Conservation (phyloP, 352 stramenopile genomes). For the Phytopythium delawarense region DNA sequence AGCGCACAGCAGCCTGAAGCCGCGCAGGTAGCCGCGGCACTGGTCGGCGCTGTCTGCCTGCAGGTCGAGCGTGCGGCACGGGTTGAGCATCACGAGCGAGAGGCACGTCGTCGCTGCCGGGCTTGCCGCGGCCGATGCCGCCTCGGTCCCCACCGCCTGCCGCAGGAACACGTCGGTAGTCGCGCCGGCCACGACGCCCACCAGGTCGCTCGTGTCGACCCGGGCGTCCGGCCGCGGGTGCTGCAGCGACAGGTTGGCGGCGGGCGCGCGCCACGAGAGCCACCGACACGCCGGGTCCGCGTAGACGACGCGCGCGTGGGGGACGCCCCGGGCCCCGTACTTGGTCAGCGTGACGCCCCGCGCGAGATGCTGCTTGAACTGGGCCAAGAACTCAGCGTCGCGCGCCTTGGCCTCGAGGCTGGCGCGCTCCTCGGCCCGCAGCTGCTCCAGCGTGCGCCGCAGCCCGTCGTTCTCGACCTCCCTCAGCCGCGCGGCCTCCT, state of each 20-base stretch:
- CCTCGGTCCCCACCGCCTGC: slow-evolving; percentile 22
- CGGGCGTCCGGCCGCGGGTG: slow-evolving; percentile 42
- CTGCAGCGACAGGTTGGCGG: slow-evolving; percentile 19
- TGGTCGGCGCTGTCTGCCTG: slow-evolving; percentile 51
- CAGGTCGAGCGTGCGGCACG: slow-evolving; percentile 65
- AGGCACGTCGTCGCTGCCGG: slow-evolving; percentile 32
- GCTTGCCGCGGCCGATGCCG: neutral
- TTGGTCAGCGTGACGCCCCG: slow-evolving; percentile 51
- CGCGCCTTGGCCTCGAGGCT: slow-evolving; percentile 24
- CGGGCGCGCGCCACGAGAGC: slow-evolving; percentile 51
- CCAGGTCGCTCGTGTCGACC: slow-evolving; percentile 44
- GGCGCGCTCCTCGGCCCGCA: slow-evolving; percentile 24
- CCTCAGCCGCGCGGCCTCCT: slow-evolving; percentile 20
- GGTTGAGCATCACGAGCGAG: slow-evolving; percentile 68
- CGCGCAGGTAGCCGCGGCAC: slow-evolving; percentile 38
- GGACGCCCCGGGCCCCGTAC: slow-evolving; percentile 40
- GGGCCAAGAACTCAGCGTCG: slow-evolving; percentile 37
- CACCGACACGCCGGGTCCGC: slow-evolving; percentile 47
- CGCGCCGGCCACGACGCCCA: slow-evolving; percentile 41
- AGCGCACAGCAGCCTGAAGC: slow-evolving; percentile 56
- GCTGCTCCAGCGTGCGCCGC: slow-evolving; percentile 22
- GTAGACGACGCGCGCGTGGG: slow-evolving; percentile 50
- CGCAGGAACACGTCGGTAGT: slow-evolving; percentile 45
- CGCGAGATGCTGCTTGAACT: slow-evolving; percentile 58
- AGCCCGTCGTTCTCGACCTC: slow-evolving; percentile 24